A percentile compares a stretch with the other conserved stretches of the same genome.
These are phyloP conservation scores for Boletus edulis DNA, from an alignment of 768 basidiomycete species.

Conservation along the genomic window DNA sequence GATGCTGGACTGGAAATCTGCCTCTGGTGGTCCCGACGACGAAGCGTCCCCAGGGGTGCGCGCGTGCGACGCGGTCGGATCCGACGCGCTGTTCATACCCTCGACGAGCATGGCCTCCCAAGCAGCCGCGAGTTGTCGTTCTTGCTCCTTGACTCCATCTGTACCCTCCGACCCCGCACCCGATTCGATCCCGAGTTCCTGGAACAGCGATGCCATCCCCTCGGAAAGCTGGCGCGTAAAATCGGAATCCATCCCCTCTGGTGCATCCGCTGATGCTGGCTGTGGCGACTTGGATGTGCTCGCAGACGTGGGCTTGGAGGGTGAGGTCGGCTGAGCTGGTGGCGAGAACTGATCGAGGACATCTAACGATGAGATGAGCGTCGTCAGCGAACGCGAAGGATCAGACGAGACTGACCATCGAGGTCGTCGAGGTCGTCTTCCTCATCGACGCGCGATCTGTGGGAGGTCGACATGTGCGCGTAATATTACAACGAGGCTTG, in stretches of 20 bases:
- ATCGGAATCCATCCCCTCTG: conserved; percentile 24
- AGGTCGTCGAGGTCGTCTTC: conserved; percentile 42
- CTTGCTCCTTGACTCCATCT: conserved; percentile 23
- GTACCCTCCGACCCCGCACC: conserved; percentile 14
- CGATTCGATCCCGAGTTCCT: conserved; percentile 10
- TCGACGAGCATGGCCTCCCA: conserved; percentile 75
- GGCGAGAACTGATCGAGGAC: conserved; percentile 46
- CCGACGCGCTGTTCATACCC: conserved; percentile 43
- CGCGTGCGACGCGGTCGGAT: conserved; percentile 2
- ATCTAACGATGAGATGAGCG: conserved; percentile 33
- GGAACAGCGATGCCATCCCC: conserved; percentile 45
- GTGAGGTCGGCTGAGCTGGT: conserved; percentile 3
- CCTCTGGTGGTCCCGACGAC: conserved; percentile 16
- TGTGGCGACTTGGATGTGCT: conserved; percentile 16
- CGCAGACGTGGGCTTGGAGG: conserved; percentile 14
- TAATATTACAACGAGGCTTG: too few species aligned
- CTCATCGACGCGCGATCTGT: conserved; percentile 27
- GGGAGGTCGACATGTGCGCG: conserved; percentile 2
- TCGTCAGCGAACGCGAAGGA: background rate
- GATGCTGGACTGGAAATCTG: conserved; percentile 67
- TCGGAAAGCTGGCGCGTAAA: conserved; percentile 40
- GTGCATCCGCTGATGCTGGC: conserved; percentile 1
- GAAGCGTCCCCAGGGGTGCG: background rate
- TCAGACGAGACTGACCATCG: conserved; percentile 33
- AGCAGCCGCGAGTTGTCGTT: conserved; percentile 47